A percentile compares a stretch with the other conserved stretches of the same genome.
Evolutionary conservation across 2,329 filamentous ascomycete species (phyloP).

Genomic region (Aspergillus phoenicis): DNA sequence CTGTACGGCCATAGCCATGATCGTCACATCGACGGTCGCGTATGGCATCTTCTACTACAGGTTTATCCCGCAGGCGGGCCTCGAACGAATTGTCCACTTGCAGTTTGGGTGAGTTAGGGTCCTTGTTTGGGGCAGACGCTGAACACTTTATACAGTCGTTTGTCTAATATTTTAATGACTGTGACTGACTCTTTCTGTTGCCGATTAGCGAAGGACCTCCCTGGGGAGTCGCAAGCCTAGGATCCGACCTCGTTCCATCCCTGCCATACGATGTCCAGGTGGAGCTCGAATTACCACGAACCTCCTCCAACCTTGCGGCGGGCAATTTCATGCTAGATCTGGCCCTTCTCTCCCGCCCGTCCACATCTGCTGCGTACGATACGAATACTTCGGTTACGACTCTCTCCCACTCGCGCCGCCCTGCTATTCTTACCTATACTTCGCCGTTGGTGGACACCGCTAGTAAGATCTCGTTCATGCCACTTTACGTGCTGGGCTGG

Average conservation of each 20-base stretch:
- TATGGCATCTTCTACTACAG: slow-evolving; percentile 70
- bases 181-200: slow-evolving; percentile 9
- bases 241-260: slow-evolving; percentile 61
- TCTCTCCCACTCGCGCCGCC: slow-evolving; percentile 68
- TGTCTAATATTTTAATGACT: not conserved
- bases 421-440: slow-evolving; percentile 77
- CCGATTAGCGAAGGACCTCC: slow-evolving; percentile 48
- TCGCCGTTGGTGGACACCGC: slow-evolving; percentile 68
- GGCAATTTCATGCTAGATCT: slow-evolving; percentile 97
- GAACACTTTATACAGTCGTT: not conserved
- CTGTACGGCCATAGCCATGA: slow-evolving; percentile 56
- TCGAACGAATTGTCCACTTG: slow-evolving; percentile 64
- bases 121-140: not conserved
- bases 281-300: slow-evolving; percentile 74
- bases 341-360: slow-evolving; percentile 61
- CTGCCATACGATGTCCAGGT: slow-evolving; percentile 87
- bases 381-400: slow-evolving; percentile 43
- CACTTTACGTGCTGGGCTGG: slow-evolving; percentile 69
- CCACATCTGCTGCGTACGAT: slow-evolving; percentile 33
- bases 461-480: slow-evolving; percentile 64
- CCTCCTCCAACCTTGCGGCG: slow-evolving; percentile 69
- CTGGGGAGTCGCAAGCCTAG: slow-evolving; percentile 55
- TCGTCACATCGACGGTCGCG: slow-evolving; percentile 60
- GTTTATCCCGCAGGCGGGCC: slow-evolving; percentile 67
- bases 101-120: slow-evolving; percentile 60